Evolutionary conservation across 2,329 filamentous ascomycete species (phyloP).

Genomic region (Pyricularia sp.): DNA sequence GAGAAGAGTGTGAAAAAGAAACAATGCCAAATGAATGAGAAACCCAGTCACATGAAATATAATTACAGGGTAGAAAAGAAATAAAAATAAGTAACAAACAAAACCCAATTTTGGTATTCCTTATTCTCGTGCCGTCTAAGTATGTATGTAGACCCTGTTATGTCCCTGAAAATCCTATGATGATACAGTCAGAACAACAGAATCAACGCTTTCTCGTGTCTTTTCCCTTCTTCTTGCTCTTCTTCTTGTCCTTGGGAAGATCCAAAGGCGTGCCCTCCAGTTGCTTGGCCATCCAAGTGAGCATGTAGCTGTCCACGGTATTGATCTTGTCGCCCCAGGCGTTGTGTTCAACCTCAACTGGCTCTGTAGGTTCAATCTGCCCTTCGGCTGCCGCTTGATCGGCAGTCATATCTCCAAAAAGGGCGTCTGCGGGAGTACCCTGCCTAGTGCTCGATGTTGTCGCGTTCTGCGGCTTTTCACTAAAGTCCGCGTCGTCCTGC

Average conservation of each 20-base stretch:
- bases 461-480: constrained; percentile 45
- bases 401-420: constrained; percentile 21
- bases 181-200: background rate
- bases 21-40: background rate
- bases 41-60: background rate
- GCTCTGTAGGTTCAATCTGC: background rate
- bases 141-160: background rate
- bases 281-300: constrained; percentile 56
- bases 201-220: constrained; percentile 41
- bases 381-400: constrained; percentile 9
- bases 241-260: constrained; percentile 56
- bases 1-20: background rate
- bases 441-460: constrained; percentile 39
- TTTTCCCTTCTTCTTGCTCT: constrained; percentile 48
- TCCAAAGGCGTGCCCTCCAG: constrained; percentile 51
- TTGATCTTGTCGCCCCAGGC: constrained; percentile 48
- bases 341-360: constrained; percentile 39
- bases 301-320: constrained; percentile 68
- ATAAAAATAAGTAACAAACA: background rate
- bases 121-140: background rate
- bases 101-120: background rate
- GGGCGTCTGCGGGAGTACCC: constrained; percentile 32
- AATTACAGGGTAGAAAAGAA: background rate
- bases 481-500: constrained; percentile 78
- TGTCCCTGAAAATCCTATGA: background rate